Percentiles rank a stretch among this genome's conserved stretches.
Conservation (phyloP, 2,329 filamentous ascomycete species). For the Annulohypoxylon truncatum region DNA sequence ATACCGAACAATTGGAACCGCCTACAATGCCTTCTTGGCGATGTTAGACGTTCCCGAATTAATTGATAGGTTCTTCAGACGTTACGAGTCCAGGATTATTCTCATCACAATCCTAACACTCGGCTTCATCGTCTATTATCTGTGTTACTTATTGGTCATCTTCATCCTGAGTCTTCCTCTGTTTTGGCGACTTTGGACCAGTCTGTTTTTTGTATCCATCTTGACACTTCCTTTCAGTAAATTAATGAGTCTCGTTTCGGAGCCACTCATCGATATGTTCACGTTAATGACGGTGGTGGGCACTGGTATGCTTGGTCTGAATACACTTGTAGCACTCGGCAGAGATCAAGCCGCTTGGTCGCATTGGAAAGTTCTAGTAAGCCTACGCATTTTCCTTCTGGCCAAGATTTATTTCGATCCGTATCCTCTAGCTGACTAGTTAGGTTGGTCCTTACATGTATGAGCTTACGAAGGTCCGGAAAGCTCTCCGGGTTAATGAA, state of each 20-base stretch:
- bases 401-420: too few relatives aligned
- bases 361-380: conserved; percentile 3
- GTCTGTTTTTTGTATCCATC: background rate
- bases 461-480: background rate
- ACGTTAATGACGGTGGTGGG: background rate
- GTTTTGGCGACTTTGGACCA: background rate
- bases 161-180: background rate
- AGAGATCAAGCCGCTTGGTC: conserved; percentile 2
- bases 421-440: background rate
- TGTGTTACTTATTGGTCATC: background rate
- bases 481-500: background rate
- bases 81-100: background rate
- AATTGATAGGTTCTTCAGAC: background rate
- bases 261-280: background rate
- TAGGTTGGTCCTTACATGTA: background rate
- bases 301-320: background rate
- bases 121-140: background rate
- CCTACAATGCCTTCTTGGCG: background rate
- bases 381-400: background rate
- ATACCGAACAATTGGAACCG: background rate
- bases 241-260: background rate
- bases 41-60: background rate
- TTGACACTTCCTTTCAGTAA: background rate
- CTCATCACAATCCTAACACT: background rate
- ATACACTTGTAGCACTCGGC: background rate